A percentile compares a stretch with the other conserved stretches of the same genome.
Conservation (phyloP, 2,329 filamentous ascomycete species). For the Colletotrichum phormii region DNA sequence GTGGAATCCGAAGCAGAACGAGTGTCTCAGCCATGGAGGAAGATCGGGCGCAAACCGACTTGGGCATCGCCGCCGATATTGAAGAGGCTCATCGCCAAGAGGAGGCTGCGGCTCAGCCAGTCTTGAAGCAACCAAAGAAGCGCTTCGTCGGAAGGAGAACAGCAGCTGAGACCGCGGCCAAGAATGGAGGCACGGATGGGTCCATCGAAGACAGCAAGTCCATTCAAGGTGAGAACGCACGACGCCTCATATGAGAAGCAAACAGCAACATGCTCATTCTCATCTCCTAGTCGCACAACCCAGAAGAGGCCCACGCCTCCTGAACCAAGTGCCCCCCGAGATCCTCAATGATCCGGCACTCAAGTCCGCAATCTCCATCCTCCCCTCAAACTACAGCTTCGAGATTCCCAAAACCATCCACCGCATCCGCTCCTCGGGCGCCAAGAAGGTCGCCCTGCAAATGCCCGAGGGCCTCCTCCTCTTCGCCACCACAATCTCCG, state of each 20-base stretch:
- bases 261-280: slow-evolving; percentile 8
- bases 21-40: slow-evolving; percentile 72
- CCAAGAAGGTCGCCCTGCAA: slow-evolving; percentile 91
- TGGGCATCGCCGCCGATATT: slow-evolving; percentile 76
- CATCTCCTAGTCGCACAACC: slow-evolving; percentile 72
- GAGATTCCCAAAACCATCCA: slow-evolving; percentile 99
- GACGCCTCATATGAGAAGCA: neutral
- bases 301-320: slow-evolving; percentile 78
- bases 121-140: slow-evolving; percentile 82
- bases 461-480: slow-evolving; percentile 95
- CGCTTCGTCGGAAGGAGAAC: slow-evolving; percentile 89
- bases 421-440: slow-evolving; percentile 82
- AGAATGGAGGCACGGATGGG: slow-evolving; percentile 47
- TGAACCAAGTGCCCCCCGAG: slow-evolving; percentile 90
- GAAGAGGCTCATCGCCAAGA: slow-evolving; percentile 58
- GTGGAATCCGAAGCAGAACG: neutral
- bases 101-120: slow-evolving; percentile 48
- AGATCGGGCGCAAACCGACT: slow-evolving; percentile 76
- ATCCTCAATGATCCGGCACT: slow-evolving; percentile 88
- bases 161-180: slow-evolving; percentile 65
- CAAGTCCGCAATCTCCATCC: slow-evolving; percentile 85
- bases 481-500: slow-evolving; percentile 97
- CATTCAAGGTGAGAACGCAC: slow-evolving; percentile 58
- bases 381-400: slow-evolving; percentile 97
- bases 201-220: slow-evolving; percentile 70